Base-by-base conservation (phyloP, 495 filamentous ascomycete genomes). In the Lentithecium fluviatile region DNA sequence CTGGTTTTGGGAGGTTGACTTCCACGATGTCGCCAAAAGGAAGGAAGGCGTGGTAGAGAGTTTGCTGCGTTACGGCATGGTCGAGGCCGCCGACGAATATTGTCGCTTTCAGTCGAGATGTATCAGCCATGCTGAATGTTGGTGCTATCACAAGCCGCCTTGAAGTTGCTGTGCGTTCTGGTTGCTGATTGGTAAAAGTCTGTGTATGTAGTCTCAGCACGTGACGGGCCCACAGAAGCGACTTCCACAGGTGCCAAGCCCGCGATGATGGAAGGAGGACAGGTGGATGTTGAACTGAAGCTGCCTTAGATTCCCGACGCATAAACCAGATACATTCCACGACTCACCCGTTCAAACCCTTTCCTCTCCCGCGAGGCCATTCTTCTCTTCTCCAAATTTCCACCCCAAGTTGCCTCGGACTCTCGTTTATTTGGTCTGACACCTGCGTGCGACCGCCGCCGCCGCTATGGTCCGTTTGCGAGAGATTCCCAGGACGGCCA, bases 1-100 rank as follows among this genome's bases (percentile, higher is more conserved):
- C 89, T 50, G 94, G 87, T 70, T 89, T 90, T 29, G 94, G 94
- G 21, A 98, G 77, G 13, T 89, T 87, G 58, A 98, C 85, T 68
- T 96, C 90, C 52, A 87, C 83, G 60, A 99, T 88, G 69, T 96
- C 91, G 64, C 94, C 94, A 69, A 99, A 99, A 0, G 95, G 95
- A 26, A 97, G 79, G 78, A 99, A 99, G 36, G 91, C 91, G 66
- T 92, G 88, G 45, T 92, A 86, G 45, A 98, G 80, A 42, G 85
- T 87, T 29, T 82, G 78, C 21, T 79, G 72, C 12, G 86, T 91
- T 45, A 95, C 90, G 23, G 84, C 79, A 57, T 87, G 84, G 63
- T 94, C 87, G 23, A 98, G 83, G 40, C 92, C 92, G 52, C 93
- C 91, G 52, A 97, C 86, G 69, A 94, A 95, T 61, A 98, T 77